Evolutionary conservation across 768 basidiomycete species (phyloP).

Genomic region (Lentinula raphanica): DNA sequence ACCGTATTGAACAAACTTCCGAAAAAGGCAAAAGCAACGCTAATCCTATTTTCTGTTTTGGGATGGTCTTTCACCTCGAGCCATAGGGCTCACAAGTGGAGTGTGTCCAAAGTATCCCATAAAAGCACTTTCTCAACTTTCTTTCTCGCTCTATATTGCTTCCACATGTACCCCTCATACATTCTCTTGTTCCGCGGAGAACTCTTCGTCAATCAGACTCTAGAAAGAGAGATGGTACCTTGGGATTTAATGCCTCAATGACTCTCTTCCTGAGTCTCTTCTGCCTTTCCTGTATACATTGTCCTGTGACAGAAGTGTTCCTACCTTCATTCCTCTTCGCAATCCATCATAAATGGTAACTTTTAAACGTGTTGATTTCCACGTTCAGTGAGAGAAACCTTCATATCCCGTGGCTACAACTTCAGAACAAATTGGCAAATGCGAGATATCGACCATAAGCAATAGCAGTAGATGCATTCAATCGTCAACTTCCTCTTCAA

Average conservation of each 20-base stretch:
- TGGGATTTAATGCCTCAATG: not conserved
- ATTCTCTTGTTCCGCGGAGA: not conserved
- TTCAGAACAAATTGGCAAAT: not conserved
- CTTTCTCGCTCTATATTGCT: not conserved
- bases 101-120: slow-evolving; percentile 4
- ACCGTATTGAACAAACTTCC: slow-evolving; percentile 4
- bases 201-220: not conserved
- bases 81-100: not conserved
- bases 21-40: not conserved
- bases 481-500: slow-evolving; percentile 73
- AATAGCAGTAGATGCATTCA: slow-evolving; percentile 13
- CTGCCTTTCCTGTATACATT: not conserved
- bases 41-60: not conserved
- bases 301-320: not conserved
- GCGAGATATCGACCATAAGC: not conserved
- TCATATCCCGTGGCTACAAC: not conserved
- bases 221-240: not conserved
- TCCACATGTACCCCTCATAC: not conserved
- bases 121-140: not conserved
- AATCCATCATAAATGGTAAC: not conserved
- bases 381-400: slow-evolving; percentile 2
- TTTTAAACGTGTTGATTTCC: not conserved
- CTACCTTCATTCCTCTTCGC: not conserved
- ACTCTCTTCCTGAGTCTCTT: not conserved
- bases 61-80: not conserved